These are phyloP conservation scores for Fraxinus americana DNA, from an alignment of 257 asterid genomes.

Conservation along the genomic window DNA sequence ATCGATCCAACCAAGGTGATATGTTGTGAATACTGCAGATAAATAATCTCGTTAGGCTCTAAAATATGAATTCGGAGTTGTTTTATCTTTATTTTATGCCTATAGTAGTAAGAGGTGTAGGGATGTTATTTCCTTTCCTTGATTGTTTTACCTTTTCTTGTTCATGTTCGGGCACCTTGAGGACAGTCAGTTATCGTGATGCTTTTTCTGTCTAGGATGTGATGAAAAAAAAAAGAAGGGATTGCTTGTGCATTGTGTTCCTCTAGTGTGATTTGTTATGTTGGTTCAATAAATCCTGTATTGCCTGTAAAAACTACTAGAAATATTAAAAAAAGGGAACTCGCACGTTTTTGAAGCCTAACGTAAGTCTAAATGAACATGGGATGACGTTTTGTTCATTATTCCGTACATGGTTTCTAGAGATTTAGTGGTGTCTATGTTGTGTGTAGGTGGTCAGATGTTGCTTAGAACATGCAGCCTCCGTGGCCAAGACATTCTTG, in stretches of 20 bases:
- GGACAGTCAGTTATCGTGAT: neutral
- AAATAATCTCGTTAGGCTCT: neutral
- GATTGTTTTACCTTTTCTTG: neutral
- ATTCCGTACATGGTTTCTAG: neutral
- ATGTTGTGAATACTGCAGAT: neutral
- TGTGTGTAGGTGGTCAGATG: constrained; percentile 81
- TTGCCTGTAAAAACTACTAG: neutral
- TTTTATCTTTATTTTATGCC: neutral
- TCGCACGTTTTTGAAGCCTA: neutral
- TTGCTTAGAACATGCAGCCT: constrained; percentile 93
- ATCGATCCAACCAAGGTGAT: constrained; percentile 96
- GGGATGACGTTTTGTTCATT: neutral
- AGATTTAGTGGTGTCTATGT: neutral
- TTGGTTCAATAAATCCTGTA: neutral
- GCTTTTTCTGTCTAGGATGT: neutral
- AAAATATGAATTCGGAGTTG: neutral
- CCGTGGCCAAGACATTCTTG: constrained; percentile 94
- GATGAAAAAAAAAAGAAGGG: neutral
- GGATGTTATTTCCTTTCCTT: neutral
- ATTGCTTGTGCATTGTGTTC: too few species aligned
- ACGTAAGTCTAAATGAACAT: neutral
- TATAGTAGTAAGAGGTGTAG: neutral
- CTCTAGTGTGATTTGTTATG: neutral
- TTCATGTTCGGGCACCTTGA: neutral
- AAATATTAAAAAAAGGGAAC: too few species aligned